Conservation (phyloP, 345 rosid species). For the Gossypium thurberi region DNA sequence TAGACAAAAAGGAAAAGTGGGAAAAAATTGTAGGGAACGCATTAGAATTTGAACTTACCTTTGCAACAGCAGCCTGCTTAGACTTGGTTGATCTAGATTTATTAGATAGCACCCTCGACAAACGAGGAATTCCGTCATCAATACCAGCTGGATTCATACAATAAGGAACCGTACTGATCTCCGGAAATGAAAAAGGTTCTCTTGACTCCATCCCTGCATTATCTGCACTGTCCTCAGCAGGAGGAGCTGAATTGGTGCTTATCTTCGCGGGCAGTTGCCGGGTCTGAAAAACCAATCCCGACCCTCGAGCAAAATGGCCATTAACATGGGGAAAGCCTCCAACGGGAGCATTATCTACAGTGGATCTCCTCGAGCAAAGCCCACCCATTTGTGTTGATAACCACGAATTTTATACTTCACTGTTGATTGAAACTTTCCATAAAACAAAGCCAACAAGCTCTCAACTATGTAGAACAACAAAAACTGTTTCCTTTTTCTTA, state of each 20-base stretch:
- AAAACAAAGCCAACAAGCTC: slow-evolving; percentile 17
- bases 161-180: slow-evolving; percentile 26
- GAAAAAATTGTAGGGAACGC: neutral
- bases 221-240: slow-evolving; percentile 36
- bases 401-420: slow-evolving; percentile 15
- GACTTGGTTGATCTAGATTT: slow-evolving; percentile 74
- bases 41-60: slow-evolving; percentile 38
- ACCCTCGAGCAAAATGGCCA: slow-evolving; percentile 41
- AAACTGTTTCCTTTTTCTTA: neutral
- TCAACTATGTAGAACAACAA: slow-evolving; percentile 13
- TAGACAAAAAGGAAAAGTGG: neutral
- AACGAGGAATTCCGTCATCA: slow-evolving; percentile 66
- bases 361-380: slow-evolving; percentile 92
- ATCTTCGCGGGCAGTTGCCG: slow-evolving; percentile 36
- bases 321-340: slow-evolving; percentile 61
- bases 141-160: slow-evolving; percentile 39
- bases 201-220: slow-evolving; percentile 36
- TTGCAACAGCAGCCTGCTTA: slow-evolving; percentile 76
- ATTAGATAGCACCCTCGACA: slow-evolving; percentile 58
- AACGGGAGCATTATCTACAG: slow-evolving; percentile 89
- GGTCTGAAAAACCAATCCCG: slow-evolving; percentile 42
- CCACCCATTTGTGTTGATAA: slow-evolving; percentile 68
- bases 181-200: slow-evolving; percentile 56
- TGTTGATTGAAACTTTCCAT: slow-evolving; percentile 34
- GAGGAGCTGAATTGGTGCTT: slow-evolving; percentile 34